Evolutionary conservation across 1,284 basidiomycete species (phyloP), one percentile per base, ranked within the genome.

Genomic region (Microbotryum lychnidis-dioicae): DNA sequence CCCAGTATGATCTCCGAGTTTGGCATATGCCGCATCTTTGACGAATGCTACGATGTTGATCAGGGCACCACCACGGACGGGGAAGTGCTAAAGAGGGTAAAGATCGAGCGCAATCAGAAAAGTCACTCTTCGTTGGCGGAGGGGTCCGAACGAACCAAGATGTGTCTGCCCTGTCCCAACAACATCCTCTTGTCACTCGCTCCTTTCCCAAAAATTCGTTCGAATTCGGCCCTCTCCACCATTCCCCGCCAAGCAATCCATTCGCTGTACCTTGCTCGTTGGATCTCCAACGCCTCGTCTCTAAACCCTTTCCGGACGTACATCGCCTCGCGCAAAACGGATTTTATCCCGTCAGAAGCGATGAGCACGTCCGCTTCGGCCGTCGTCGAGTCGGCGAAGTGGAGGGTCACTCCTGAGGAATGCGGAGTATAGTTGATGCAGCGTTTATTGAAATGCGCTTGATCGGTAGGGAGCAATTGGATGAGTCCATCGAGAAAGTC

Each of bases 321-420:
- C 56, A 75, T 42, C 6, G 57, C 56, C 16, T 63, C 63, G 10
- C 74, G 65, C 0, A 73, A 52, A 3, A 58, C 54, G 1, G 67
- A 69, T 58, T 75, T 74, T 56, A 75, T 73, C 0, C 74, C 74
- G 52, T 75, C 74, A 27, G 62, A 70, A 8, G 70, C 71, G 45
- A 75, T 66, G 18, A 74, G 63, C n/a, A 75, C 54, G 54, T 75
- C 73, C 0, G 67, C 62, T 27, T 68, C 58, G 23, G 45, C 42
- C 2, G 25, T 33, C 14, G 58, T 57, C 14, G 54, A 53, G 18
- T 57, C 58, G 12, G 55, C 48, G 44, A 64, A 64, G 21, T 62
- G 37, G 29, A 62, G 60, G 10, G 63, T 60, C 8, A 68, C 63
- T 16, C 67, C 62, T 9, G 33, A 46, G 18, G 23, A 14, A 44